Base-by-base conservation (phyloP, 2,329 filamentous ascomycete species). In the Colletotrichum shisoi region DNA sequence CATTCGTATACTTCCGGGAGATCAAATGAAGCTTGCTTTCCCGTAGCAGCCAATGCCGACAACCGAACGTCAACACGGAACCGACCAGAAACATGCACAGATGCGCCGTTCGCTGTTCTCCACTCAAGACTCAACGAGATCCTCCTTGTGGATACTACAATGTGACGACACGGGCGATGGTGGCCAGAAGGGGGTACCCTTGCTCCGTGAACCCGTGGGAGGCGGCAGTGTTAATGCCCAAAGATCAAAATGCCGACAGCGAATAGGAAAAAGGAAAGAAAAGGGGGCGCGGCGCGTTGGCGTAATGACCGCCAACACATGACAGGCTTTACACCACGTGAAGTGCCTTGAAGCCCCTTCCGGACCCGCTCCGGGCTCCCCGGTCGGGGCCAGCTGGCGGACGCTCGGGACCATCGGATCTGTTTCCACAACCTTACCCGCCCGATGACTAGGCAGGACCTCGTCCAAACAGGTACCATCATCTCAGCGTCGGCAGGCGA, bases 61-160 rank as follows among this genome's bases (percentile, higher is more conserved):
- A 21, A 39, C 51, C n/a, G 51, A 15, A 34, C 48, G 39, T n/a
- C 13, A 9, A 27, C 12, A n/a, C 2, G 6, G 52, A 40, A 42
- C 58, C 63, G 58, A 54, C 49, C 44, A 19, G 44, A 19, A 21
- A 53, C 34, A 49, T 59, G 61, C 61, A 59, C 54, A 59, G 64
- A 67, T 60, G 48, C 34, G 42, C 42, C 40, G 61, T 59, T 67
- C 60, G 54, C 40, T 24, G 24, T 54, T 53, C 27, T 46, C 54
- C 19, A 59, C 39, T 54, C 44, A 51, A 44, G 19, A 58, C 44
- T 19, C 27, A 46, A 45, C 54, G 19, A 52, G 53, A 49, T 12
- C 37, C 52, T 46, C 27, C 31, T 34, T 19, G 24, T 34, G 9
- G 9, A n/a, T 19, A 12, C 19, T n/a, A 27, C 12, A 34, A 13